Evolutionary conservation across 2,329 filamentous ascomycete genomes (phyloP).

Genomic region (Fusarium falciforme): DNA sequence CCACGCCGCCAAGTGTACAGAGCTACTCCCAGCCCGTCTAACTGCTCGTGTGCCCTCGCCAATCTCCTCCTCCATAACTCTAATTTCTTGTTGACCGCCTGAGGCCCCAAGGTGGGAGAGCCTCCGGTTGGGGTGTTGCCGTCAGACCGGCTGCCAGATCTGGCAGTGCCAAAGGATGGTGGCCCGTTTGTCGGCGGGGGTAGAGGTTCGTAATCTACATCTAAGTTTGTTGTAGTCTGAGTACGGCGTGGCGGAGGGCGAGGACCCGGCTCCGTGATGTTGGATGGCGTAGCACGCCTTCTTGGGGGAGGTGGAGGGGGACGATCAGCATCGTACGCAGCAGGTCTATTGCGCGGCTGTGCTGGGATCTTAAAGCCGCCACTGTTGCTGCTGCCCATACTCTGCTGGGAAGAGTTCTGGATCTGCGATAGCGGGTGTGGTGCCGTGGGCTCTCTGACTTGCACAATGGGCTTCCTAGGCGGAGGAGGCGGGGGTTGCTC

Average conservation of each 20-base stretch:
- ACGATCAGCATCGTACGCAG: slow-evolving; percentile 25
- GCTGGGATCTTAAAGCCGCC: slow-evolving; percentile 24
- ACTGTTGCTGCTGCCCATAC: slow-evolving; percentile 32
- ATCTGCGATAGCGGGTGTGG: slow-evolving; percentile 56
- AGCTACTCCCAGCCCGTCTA: slow-evolving; percentile 74
- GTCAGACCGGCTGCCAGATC: slow-evolving; percentile 47
- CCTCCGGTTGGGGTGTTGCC: slow-evolving; percentile 47
- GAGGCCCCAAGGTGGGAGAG: slow-evolving; percentile 50
- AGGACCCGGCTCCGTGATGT: slow-evolving; percentile 33
- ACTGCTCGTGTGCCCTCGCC: slow-evolving; percentile 69
- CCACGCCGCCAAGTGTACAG: slow-evolving; percentile 81
- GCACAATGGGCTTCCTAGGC: slow-evolving; percentile 47
- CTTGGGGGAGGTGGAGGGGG: slow-evolving; percentile 62
- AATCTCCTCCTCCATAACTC: slow-evolving; percentile 78
- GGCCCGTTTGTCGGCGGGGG: slow-evolving; percentile 46
- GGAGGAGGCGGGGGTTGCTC: slow-evolving; percentile 49
- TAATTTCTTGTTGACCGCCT: slow-evolving; percentile 72
- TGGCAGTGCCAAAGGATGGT: slow-evolving; percentile 39
- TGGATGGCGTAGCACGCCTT: slow-evolving; percentile 56
- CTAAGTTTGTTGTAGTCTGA: slow-evolving; percentile 51
- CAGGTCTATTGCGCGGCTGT: slow-evolving; percentile 25
- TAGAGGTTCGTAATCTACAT: slow-evolving; percentile 56
- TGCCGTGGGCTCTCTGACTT: slow-evolving; percentile 32
- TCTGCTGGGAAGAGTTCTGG: slow-evolving; percentile 54
- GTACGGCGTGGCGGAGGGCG: slow-evolving; percentile 50